Percentiles rank a stretch among this genome's conserved stretches.
phyloP scores from a whole-genome alignment of 2,329 filamentous ascomycete genomes.

The Colletotrichum noveboracense region DNA sequence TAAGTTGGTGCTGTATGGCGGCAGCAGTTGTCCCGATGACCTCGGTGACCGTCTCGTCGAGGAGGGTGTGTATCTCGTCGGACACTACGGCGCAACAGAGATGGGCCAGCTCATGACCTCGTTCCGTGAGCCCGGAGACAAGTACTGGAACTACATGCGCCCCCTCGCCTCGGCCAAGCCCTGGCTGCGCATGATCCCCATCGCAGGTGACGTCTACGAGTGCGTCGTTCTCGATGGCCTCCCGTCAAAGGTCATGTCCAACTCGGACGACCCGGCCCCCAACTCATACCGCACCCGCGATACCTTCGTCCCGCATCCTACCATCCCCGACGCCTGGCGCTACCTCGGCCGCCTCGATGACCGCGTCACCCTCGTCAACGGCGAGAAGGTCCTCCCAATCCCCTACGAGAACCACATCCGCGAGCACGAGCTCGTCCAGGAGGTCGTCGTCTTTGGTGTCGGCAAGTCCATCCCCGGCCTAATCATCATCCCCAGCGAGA shows the following conservation, averaged over 20 bases:
- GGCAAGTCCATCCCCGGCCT: conserved; percentile 57
- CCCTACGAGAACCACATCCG: conserved; percentile 58
- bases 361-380: conserved; percentile 49
- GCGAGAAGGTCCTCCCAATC: conserved; percentile 52
- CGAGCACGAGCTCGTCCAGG: conserved; percentile 55
- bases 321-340: conserved; percentile 47
- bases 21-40: conserved; percentile 58
- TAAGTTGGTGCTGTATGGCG: conserved; percentile 54
- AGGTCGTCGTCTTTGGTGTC: conserved; percentile 63
- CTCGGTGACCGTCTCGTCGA: conserved; percentile 53
- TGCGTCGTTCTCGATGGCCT: conserved; percentile 41
- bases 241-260: conserved; percentile 39
- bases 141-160: conserved; percentile 61
- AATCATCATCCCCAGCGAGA: conserved; percentile 56
- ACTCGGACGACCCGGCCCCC: conserved; percentile 45
- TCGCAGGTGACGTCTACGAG: conserved; percentile 40
- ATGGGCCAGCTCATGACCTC: conserved; percentile 63
- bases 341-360: conserved; percentile 51
- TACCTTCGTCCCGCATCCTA: conserved; percentile 46
- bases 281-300: conserved; percentile 50
- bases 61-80: conserved; percentile 53
- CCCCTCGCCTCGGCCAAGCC: conserved; percentile 41
- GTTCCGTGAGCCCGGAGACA: conserved; percentile 52
- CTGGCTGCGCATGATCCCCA: conserved; percentile 41
- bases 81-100: conserved; percentile 60